Evolutionary conservation across 768 basidiomycete genomes (phyloP), one percentile per base, ranked within the genome.

Genomic region (Mycena filopes): DNA sequence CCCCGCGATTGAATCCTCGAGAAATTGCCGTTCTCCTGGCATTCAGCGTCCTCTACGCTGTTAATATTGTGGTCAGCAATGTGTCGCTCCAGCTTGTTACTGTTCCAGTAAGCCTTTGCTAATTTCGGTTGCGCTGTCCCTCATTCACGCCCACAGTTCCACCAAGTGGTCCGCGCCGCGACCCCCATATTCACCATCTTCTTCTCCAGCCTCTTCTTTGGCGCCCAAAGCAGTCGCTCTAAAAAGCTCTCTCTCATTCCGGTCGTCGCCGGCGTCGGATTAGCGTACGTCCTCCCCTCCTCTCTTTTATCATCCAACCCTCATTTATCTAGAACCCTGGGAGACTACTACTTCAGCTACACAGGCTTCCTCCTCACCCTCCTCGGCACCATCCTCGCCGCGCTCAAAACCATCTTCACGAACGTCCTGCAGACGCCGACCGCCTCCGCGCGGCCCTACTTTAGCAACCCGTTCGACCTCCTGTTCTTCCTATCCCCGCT

Each of bases 61-160:
- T 97, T 75, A 99, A 99, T 74, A 97, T 99, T 70, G 90, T 92
- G 43, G 91, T 98, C 50, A 96, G 95, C 80, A 99, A 99, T 76
- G 81, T 95, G 31, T 96, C 94, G 8, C 83, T 97, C 25, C 85
- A 92, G 68, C 81, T 97, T 21, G 96, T 98, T 40, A 96, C 96
- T 8, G 86, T 97, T 20, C 95, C 96, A 7, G 94, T 95, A 65
- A 71, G 93, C 86, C 26, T 42, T 36, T 28, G 54, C 60, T 65
- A 36, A 53, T 21, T 50, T 43, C 59, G 18, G 15, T 57, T 58
- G 23, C 55, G 53, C 31, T 21, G 26, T 28, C 11, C 36, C 33
- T 46, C 21, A 61, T 56, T 47, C 20, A 42, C 25, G 21, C 43
- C 28, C 66, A 36, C 36, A 98, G 95, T 98, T 99, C 74, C 98